These are phyloP conservation scores for Phytophthora pseudosyringae DNA, from an alignment of 352 stramenopile species.

Conservation along the genomic window DNA sequence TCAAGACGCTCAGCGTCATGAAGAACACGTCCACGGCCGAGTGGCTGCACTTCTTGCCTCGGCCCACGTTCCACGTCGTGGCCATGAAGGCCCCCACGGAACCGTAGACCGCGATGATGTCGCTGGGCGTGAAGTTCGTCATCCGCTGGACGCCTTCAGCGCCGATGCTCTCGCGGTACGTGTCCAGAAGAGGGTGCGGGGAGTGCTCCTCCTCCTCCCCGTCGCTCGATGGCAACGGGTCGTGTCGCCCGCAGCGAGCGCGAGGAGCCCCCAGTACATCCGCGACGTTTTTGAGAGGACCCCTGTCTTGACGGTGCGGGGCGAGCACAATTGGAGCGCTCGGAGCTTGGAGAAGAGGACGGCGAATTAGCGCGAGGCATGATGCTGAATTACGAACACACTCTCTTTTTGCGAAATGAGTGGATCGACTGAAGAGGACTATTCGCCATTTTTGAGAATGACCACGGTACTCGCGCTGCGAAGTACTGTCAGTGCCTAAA, in stretches of 20 bases:
- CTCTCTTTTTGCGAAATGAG: too few relatives aligned
- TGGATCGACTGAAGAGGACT: too few relatives aligned
- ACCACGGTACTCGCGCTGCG: too few relatives aligned
- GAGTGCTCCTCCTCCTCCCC: not conserved
- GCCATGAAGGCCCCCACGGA: not conserved
- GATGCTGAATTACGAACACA: not conserved
- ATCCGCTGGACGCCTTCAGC: not conserved
- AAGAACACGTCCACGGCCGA: constrained; percentile 8
- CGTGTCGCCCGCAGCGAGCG: not conserved
- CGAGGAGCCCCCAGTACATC: not conserved
- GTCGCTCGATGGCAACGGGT: not conserved
- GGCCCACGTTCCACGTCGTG: constrained; percentile 2
- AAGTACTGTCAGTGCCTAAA: too few relatives aligned
- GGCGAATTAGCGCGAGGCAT: not conserved
- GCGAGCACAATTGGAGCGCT: not conserved
- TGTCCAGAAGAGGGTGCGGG: not conserved
- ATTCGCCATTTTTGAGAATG: too few relatives aligned
- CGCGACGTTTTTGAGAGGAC: not conserved
- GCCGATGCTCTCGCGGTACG: not conserved
- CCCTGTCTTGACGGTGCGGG: too few relatives aligned
- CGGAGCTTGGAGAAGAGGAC: not conserved
- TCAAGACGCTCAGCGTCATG: not conserved
- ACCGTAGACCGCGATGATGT: not conserved
- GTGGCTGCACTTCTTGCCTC: not conserved
- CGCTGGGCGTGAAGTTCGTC: constrained; percentile 5